These are phyloP conservation scores for Sisymbrium altissimum DNA, from an alignment of 345 rosid genomes.

Conservation along the genomic window DNA sequence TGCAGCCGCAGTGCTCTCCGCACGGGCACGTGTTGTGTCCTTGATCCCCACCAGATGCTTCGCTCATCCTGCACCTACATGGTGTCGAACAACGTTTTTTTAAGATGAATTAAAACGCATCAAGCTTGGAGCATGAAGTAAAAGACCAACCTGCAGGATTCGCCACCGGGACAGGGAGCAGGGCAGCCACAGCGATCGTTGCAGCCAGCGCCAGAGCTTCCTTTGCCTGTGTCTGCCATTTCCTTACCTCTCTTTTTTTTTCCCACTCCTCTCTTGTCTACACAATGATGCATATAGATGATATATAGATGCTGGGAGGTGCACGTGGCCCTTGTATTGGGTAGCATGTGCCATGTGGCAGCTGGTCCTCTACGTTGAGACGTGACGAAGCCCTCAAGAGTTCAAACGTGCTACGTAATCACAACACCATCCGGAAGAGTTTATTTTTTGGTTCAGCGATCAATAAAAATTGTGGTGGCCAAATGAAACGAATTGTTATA, in stretches of 20 bases:
- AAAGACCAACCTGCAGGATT: slow-evolving; percentile 43
- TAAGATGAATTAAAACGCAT: neutral
- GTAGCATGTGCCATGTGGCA: slow-evolving; percentile 19
- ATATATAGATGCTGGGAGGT: neutral
- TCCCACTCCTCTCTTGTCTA: neutral
- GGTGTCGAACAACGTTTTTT: neutral
- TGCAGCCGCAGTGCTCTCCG: slow-evolving; percentile 63
- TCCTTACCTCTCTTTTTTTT: neutral
- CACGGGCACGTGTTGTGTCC: slow-evolving; percentile 47
- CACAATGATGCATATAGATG: neutral
- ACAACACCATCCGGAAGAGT: neutral
- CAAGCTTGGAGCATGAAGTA: neutral
- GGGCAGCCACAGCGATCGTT: slow-evolving; percentile 44
- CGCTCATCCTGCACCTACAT: slow-evolving; percentile 37
- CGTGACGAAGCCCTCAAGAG: slow-evolving; percentile 15
- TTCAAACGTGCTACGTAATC: slow-evolving; percentile 15
- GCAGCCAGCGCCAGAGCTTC: slow-evolving; percentile 17
- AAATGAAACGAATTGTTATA: neutral
- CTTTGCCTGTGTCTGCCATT: slow-evolving; percentile 35
- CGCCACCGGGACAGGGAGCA: slow-evolving; percentile 42
- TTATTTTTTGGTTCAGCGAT: neutral
- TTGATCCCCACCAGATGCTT: slow-evolving; percentile 27
- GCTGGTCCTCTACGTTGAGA: neutral
- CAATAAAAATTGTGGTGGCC: neutral
- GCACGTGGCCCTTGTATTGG: slow-evolving; percentile 13